A percentile compares a stretch with the other conserved stretches of the same genome.
phyloP scores from a whole-genome alignment of 2,329 filamentous ascomycete species.

The Tolypocladium sp. region DNA sequence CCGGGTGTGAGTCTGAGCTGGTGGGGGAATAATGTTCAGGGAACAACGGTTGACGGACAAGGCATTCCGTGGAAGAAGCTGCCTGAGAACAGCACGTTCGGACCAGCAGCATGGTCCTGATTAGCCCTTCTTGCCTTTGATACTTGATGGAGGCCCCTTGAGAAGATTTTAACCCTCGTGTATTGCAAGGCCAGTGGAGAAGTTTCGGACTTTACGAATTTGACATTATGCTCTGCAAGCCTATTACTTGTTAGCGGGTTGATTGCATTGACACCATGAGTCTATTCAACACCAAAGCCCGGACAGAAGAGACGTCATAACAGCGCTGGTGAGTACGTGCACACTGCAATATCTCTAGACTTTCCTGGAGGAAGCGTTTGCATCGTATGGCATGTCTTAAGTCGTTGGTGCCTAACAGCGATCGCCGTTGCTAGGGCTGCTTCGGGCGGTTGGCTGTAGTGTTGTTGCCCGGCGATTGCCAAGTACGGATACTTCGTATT shows the following conservation, averaged over 20 bases:
- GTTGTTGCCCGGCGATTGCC: not conserved
- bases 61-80: not conserved
- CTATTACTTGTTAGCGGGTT: too few species aligned
- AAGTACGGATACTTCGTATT: not conserved
- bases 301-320: too few species aligned
- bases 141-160: not conserved
- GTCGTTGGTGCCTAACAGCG: too few species aligned
- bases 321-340: too few species aligned
- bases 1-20: not conserved
- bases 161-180: not conserved
- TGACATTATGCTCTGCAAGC: too few species aligned
- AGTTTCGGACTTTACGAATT: not conserved
- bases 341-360: too few species aligned
- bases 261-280: too few species aligned
- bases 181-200: not conserved
- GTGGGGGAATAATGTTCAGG: not conserved
- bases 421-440: too few species aligned
- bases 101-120: not conserved
- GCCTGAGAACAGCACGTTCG: not conserved
- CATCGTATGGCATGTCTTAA: too few species aligned
- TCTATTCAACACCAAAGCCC: too few species aligned
- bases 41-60: not conserved
- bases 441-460: too few species aligned
- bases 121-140: not conserved
- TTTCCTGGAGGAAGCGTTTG: too few species aligned